A percentile compares a stretch with the other conserved stretches of the same genome.
Evolutionary conservation across 2,329 filamentous ascomycete genomes (phyloP).

Genomic region (Hypoxylon sp.): DNA sequence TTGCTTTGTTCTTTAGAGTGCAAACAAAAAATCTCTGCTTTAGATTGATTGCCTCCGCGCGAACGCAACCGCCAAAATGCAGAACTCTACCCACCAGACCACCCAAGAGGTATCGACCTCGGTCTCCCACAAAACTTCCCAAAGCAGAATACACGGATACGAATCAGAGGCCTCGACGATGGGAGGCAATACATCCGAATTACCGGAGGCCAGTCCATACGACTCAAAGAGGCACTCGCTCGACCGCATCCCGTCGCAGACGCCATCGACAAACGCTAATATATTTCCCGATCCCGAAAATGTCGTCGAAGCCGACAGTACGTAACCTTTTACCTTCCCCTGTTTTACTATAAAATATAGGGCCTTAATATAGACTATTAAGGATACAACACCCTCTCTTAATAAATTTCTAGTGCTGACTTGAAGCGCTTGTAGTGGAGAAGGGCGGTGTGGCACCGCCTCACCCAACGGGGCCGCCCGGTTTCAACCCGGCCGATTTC

Average conservation of each 20-base stretch:
- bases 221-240: constrained; percentile 39
- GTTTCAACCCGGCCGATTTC: constrained; percentile 65
- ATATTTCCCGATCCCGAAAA: constrained; percentile 44
- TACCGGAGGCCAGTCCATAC: constrained; percentile 35
- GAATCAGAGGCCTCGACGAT: constrained; percentile 47
- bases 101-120: constrained; percentile 4
- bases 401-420: constrained; percentile 12
- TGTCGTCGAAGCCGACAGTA: constrained; percentile 46
- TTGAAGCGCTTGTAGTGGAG: constrained; percentile 56
- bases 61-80: constrained; percentile 4
- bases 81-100: not conserved
- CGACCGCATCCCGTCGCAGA: constrained; percentile 51
- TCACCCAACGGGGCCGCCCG: constrained; percentile 46
- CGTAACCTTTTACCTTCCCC: not conserved
- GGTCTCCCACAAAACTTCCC: constrained; percentile 10
- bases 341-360: not conserved
- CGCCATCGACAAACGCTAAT: constrained; percentile 38
- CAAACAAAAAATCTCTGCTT: constrained; percentile 12
- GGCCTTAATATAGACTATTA: not conserved
- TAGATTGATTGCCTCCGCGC: not conserved
- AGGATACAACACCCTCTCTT: not conserved
- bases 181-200: constrained; percentile 38
- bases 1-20: constrained; percentile 8
- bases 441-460: constrained; percentile 42
- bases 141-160: constrained; percentile 42